phyloP scores from a whole-genome alignment of 1,284 basidiomycete genomes.

The Malassezia yamatoensis region DNA sequence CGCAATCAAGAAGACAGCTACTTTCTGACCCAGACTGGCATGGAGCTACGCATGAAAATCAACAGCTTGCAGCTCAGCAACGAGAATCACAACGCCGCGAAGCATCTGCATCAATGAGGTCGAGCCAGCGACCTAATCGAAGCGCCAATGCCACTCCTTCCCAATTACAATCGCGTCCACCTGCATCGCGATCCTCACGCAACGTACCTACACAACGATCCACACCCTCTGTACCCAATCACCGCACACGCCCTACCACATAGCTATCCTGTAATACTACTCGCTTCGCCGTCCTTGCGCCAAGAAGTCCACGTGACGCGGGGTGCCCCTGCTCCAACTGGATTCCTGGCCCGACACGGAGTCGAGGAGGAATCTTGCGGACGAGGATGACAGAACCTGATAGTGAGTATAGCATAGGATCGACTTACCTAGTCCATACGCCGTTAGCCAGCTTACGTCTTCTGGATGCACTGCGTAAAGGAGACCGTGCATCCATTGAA shows the following conservation, averaged over 20 bases:
- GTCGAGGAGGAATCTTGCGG: neutral
- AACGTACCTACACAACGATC: too few relatives aligned
- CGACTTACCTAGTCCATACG: neutral
- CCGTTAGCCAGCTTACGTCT: slow-evolving; percentile 61
- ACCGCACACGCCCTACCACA: too few relatives aligned
- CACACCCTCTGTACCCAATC: too few relatives aligned
- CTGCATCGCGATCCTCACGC: too few relatives aligned
- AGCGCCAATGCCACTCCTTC: neutral
- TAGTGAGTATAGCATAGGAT: too few relatives aligned
- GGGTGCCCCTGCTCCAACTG: too few relatives aligned
- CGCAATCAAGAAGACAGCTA: slow-evolving; percentile 32
- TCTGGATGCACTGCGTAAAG: slow-evolving; percentile 59
- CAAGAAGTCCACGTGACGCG: too few relatives aligned
- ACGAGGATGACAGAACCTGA: neutral
- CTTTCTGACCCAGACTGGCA: slow-evolving; percentile 36
- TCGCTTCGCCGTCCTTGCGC: too few relatives aligned
- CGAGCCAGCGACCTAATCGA: neutral
- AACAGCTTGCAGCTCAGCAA: too few relatives aligned
- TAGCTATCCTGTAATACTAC: too few relatives aligned
- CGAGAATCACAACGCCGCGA: neutral
- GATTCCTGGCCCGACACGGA: neutral
- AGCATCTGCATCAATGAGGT: neutral
- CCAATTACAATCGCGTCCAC: too few relatives aligned
- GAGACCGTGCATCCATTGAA: slow-evolving; percentile 25
- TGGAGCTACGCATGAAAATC: slow-evolving; percentile 26